Conservation (phyloP, 768 basidiomycete species). For the Auriculariales sp. region DNA sequence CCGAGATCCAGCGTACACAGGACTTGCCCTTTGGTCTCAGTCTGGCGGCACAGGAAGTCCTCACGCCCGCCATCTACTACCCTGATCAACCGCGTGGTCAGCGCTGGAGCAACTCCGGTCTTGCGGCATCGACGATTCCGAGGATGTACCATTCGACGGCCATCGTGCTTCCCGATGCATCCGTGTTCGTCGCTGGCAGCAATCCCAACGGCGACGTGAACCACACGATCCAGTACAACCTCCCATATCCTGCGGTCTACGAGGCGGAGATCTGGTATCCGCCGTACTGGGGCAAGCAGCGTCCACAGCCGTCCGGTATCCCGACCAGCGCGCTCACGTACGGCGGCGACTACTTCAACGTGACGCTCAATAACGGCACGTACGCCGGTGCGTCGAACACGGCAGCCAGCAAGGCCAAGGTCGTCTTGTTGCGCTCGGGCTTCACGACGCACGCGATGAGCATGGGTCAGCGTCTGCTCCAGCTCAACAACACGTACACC, state of each 20-base stretch:
- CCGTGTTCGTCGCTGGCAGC: conserved; percentile 79
- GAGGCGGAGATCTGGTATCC: conserved; percentile 85
- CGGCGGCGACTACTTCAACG: conserved; percentile 72
- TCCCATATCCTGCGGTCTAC: conserved; percentile 63
- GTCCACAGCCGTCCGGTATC: conserved; percentile 56
- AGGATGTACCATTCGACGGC: conserved; percentile 88
- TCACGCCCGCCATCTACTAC: conserved; percentile 69
- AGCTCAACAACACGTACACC: conserved; percentile 77
- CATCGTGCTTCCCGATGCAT: conserved; percentile 76
- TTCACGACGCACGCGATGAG: conserved; percentile 81
- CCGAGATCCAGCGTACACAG: conserved; percentile 19
- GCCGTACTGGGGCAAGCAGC: conserved; percentile 58
- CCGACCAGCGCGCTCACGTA: conserved; percentile 57
- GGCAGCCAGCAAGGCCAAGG: conserved; percentile 58
- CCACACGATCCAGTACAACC: conserved; percentile 31
- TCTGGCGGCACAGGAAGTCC: conserved; percentile 66
- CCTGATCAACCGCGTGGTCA: conserved; percentile 54
- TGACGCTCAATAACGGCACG: conserved; percentile 49
- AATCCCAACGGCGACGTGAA: conserved; percentile 87
- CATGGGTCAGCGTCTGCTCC: conserved; percentile 70
- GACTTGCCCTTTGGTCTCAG: conserved; percentile 60
- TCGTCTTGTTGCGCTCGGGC: conserved; percentile 71
- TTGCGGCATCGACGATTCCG: conserved; percentile 48
- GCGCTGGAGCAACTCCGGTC: conserved; percentile 60
- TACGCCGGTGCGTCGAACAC: conserved; percentile 54